Base-by-base conservation (phyloP, 306 rosid genomes). In the Fagus crenata region DNA sequence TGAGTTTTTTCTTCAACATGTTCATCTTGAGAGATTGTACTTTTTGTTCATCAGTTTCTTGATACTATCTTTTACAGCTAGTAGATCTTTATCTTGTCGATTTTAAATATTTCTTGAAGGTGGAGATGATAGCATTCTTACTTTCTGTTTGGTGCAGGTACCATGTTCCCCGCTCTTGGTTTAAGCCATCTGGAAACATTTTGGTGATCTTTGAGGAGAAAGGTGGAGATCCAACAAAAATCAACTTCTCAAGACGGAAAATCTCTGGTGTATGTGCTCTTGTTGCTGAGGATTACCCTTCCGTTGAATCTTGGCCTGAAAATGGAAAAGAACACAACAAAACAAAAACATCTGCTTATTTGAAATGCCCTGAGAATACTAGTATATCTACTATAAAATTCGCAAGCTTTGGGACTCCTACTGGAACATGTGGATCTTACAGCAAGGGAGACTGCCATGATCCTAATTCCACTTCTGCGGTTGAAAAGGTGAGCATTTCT, bases 141-240 rank as follows among this genome's bases (percentile, higher is more conserved):
- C 2, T 70, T 59, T 65, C 69, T 77, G 80, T 60, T 17, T 79
- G 80, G 55, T 67, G 41, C 80, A 94, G 98, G 98, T 94, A 94
- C 80, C 98, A 94, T 73, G 91, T 94, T 84, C 98, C 98, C 53
- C 80, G 97, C 74, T 92, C 98, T 59, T 94, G 98, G 97, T 92
- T 94, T 91, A 94, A 89, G 83, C 92, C 93, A 71, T 80, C 96
- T 41, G 98, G 96, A 84, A 94, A 94, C 49, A 41, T 85, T 77
- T 85, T 94, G 78, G 95, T 90, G 73, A 82, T 94, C 80, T 94
- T 92, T 54, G 98, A 94, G 81, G 98, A 94, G 89, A 89, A 81
- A 76, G 97, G 98, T 32, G 97, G 95, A 54, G 95, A 94, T 78
- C 98, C 98, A 73, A 68, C 86, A 49, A 79, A 81, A 69, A 88